phyloP scores from a whole-genome alignment of 345 rosid genomes.

The Camelina laxa region DNA sequence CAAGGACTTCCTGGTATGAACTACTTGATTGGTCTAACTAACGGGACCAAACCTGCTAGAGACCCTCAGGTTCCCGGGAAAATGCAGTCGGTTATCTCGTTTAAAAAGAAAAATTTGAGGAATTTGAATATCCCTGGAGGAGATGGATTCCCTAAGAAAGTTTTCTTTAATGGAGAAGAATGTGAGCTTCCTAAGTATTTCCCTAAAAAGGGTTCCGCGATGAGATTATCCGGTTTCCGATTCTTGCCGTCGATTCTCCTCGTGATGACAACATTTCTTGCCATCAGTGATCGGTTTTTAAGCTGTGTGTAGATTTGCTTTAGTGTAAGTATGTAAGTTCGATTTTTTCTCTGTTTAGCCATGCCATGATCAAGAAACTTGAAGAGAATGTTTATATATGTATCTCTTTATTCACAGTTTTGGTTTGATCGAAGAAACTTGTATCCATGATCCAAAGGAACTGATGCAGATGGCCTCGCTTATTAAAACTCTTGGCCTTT shows the following conservation, averaged over 20 bases:
- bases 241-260: conserved; percentile 39
- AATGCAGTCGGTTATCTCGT: conserved; percentile 86
- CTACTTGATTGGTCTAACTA: conserved; percentile 62
- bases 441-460: conserved; percentile 21
- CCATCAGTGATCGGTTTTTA: conserved; percentile 13
- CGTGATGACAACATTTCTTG: conserved; percentile 40
- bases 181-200: conserved; percentile 70
- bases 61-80: conserved; percentile 81
- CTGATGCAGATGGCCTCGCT: conserved; percentile 27
- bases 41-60: conserved; percentile 51
- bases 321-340: conserved; percentile 29
- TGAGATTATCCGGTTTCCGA: conserved; percentile 27
- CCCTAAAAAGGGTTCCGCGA: conserved; percentile 54
- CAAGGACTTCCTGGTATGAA: conserved; percentile 74
- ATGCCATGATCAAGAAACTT: conserved; percentile 19
- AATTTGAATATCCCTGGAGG: conserved; percentile 55
- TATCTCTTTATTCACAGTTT: conserved; percentile 2
- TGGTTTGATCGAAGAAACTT: conserved; percentile 26
- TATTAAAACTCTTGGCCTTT: background rate
- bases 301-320: conserved; percentile 49
- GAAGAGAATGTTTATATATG: conserved; percentile 5
- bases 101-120: conserved; percentile 55
- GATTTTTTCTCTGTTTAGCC: conserved; percentile 24
- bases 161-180: conserved; percentile 92
- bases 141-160: conserved; percentile 77